Conservation (phyloP, 192 early-diverging fungal species). For the Podila epicladia region DNA sequence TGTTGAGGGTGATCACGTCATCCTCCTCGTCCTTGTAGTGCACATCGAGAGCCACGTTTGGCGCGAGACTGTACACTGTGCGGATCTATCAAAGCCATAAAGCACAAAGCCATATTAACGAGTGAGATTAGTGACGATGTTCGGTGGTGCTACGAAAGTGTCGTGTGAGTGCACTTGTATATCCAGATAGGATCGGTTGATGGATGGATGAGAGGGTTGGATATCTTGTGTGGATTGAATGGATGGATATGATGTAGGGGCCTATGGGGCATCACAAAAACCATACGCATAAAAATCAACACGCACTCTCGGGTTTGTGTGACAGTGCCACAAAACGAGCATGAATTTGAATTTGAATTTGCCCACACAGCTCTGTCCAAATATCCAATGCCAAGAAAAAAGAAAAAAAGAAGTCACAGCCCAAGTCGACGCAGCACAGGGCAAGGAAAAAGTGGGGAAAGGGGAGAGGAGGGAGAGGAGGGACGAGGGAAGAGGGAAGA, state of each 20-base stretch:
- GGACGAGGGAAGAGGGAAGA: background rate
- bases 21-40: slow-evolving; percentile 42
- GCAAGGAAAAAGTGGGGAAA: background rate
- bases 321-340: background rate
- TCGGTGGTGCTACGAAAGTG: background rate
- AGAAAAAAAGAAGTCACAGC: background rate
- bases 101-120: background rate
- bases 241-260: background rate
- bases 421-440: background rate
- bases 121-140: background rate
- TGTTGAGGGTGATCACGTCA: slow-evolving; percentile 40
- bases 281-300: background rate
- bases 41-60: slow-evolving; percentile 14
- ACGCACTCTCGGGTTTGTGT: too few species aligned
- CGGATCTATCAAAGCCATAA: slow-evolving; percentile 24
- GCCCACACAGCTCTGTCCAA: background rate
- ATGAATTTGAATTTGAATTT: background rate
- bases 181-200: background rate
- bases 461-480: background rate
- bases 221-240: background rate
- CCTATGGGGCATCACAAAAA: background rate
- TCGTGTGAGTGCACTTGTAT: background rate
- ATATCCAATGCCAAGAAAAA: background rate
- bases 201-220: slow-evolving; percentile 1
- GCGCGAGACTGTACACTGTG: slow-evolving; percentile 21